Evolutionary conservation across 495 filamentous ascomycete species (phyloP).

Genomic region (Annulohypoxylon bovei): DNA sequence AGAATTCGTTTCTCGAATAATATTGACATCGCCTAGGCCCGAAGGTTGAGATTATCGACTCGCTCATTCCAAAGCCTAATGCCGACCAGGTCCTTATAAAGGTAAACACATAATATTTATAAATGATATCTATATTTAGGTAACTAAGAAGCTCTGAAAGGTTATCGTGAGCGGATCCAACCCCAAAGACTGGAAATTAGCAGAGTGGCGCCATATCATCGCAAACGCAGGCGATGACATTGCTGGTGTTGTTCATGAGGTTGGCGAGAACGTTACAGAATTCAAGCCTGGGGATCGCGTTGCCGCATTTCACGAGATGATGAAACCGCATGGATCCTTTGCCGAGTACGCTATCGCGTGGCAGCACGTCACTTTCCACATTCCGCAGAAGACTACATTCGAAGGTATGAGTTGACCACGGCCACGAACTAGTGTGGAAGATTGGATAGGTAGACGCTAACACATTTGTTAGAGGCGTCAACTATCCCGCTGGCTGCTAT

Average conservation of each 20-base stretch:
- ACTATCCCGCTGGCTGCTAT: slow-evolving; percentile 78
- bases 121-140: background rate
- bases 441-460: background rate
- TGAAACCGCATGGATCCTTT: slow-evolving; percentile 65
- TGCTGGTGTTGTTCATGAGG: slow-evolving; percentile 70
- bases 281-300: slow-evolving; percentile 76
- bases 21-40: slow-evolving; percentile 43
- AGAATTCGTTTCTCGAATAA: background rate
- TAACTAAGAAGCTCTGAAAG: background rate
- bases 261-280: slow-evolving; percentile 68
- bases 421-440: background rate
- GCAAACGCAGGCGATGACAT: slow-evolving; percentile 77
- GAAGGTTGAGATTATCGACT: slow-evolving; percentile 70
- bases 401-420: slow-evolving; percentile 60
- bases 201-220: slow-evolving; percentile 24
- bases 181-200: slow-evolving; percentile 81
- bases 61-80: slow-evolving; percentile 68
- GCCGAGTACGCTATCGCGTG: slow-evolving; percentile 76
- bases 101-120: background rate
- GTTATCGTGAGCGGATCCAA: slow-evolving; percentile 76
- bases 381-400: slow-evolving; percentile 70
- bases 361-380: slow-evolving; percentile 73
- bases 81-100: slow-evolving; percentile 74
- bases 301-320: slow-evolving; percentile 71
- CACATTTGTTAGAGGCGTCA: slow-evolving; percentile 64